Percentiles rank a stretch among this genome's conserved stretches.
phyloP scores from a whole-genome alignment of 1,284 basidiomycete species.

The Porogramme epimiltina region DNA sequence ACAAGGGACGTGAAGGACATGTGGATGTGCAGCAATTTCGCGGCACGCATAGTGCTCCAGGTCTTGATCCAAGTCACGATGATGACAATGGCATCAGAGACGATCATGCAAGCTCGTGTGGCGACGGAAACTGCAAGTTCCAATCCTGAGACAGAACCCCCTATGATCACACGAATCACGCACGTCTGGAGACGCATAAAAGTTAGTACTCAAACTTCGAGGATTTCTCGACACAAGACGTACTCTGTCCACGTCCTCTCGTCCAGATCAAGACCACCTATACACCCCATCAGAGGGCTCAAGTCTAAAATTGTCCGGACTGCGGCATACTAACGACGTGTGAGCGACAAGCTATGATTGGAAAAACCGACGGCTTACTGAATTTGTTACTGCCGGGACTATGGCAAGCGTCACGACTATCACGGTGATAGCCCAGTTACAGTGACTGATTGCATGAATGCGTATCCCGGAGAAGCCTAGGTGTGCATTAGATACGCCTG shows the following conservation, averaged over 20 bases:
- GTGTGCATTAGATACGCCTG: too few relatives aligned
- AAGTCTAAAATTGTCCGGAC: background rate
- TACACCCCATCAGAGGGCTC: slow-evolving; percentile 1
- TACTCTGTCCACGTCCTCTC: slow-evolving; percentile 3
- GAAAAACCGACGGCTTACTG: too few relatives aligned
- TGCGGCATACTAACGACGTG: too few relatives aligned
- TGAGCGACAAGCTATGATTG: too few relatives aligned
- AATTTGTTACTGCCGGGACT: slow-evolving; percentile 15
- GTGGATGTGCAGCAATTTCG: background rate
- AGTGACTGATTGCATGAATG: slow-evolving; percentile 15
- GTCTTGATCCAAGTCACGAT: slow-evolving; percentile 20
- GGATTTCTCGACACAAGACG: too few relatives aligned
- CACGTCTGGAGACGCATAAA: too few relatives aligned
- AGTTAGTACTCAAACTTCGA: too few relatives aligned
- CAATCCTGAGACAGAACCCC: too few relatives aligned
- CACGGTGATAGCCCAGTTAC: slow-evolving; percentile 4
- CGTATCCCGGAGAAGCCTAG: slow-evolving; percentile 19
- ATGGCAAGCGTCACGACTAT: slow-evolving; percentile 13
- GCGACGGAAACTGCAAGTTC: slow-evolving; percentile 11
- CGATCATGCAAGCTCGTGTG: slow-evolving; percentile 12
- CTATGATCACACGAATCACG: too few relatives aligned
- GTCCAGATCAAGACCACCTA: background rate
- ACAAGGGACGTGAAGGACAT: slow-evolving; percentile 16
- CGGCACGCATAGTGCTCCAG: slow-evolving; percentile 6
- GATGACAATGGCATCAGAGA: slow-evolving; percentile 17